Conservation (phyloP, 768 basidiomycete genomes). For the Punctularia strigosozonata region DNA sequence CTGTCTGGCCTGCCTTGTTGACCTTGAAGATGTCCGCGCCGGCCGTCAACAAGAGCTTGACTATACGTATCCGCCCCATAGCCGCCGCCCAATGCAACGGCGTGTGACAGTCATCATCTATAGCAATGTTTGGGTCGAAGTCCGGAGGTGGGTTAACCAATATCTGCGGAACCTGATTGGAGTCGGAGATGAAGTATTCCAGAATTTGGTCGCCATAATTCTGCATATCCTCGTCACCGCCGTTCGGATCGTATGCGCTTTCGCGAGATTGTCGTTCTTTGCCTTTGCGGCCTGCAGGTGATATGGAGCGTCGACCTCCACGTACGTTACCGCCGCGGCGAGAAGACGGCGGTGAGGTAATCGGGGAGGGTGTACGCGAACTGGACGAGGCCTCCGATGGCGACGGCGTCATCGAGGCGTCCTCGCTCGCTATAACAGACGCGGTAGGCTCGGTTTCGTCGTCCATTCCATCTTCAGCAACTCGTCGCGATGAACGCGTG, state of each 20-base stretch:
- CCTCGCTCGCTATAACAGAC: slow-evolving; percentile 70
- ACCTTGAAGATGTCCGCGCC: slow-evolving; percentile 96
- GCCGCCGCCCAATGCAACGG: slow-evolving; percentile 98
- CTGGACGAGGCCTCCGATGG: slow-evolving; percentile 78
- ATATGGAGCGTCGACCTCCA: no score
- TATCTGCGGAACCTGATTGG: slow-evolving; percentile 78
- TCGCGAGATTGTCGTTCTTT: no score
- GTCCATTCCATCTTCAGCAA: slow-evolving; percentile 31
- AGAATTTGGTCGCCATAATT: slow-evolving; percentile 87
- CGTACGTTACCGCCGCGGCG: no score
- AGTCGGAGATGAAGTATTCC: slow-evolving; percentile 98
- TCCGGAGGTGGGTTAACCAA: slow-evolving; percentile 81
- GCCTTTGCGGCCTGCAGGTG: no score
- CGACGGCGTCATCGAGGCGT: slow-evolving; percentile 83
- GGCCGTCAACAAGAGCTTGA: slow-evolving; percentile 85
- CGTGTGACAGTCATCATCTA: slow-evolving; percentile 97
- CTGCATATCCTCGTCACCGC: slow-evolving; percentile 26
- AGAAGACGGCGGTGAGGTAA: no score
- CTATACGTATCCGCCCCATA: slow-evolving; percentile 94
- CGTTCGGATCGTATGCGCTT: slow-evolving; percentile 21
- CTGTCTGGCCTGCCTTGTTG: slow-evolving; percentile 93
- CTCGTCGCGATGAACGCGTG: slow-evolving; percentile 53
- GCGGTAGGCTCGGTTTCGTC: slow-evolving; percentile 50
- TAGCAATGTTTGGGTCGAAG: slow-evolving; percentile 92
- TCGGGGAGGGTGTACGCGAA: slow-evolving; percentile 90